A percentile compares a stretch with the other conserved stretches of the same genome.
Evolutionary conservation across 2,329 filamentous ascomycete species (phyloP).

Genomic region (Aspergillus sp.): DNA sequence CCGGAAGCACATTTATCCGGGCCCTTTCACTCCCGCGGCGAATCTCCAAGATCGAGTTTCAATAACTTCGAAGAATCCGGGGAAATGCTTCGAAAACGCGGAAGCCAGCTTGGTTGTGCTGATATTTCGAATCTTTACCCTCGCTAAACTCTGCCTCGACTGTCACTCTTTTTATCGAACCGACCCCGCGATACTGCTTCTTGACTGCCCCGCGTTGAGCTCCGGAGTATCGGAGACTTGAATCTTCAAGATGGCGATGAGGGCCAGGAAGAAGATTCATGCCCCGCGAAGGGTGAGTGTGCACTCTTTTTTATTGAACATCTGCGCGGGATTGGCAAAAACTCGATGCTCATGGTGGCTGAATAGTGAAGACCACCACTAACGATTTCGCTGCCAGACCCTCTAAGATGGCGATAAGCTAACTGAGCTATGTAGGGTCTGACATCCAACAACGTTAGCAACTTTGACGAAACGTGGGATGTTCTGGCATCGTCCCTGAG

Average conservation of each 20-base stretch:
- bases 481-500: conserved; percentile 67
- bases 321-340: not conserved
- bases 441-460: conserved; percentile 52
- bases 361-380: not conserved
- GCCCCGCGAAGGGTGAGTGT: conserved; percentile 59
- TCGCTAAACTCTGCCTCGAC: not conserved
- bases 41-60: conserved; percentile 2
- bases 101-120: not conserved
- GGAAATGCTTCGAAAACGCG: not conserved
- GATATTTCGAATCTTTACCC: not conserved
- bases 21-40: conserved; percentile 16
- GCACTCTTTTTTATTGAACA: not conserved
- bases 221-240: not conserved
- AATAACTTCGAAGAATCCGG: not conserved
- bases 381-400: conserved; percentile 4
- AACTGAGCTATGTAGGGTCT: conserved; percentile 44
- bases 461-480: conserved; percentile 82
- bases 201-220: conserved; percentile 9
- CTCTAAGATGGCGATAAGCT: conserved; percentile 7
- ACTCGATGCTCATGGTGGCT: not conserved
- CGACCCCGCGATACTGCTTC: conserved; percentile 1
- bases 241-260: conserved; percentile 42
- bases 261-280: conserved; percentile 57
- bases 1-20: conserved; percentile 23
- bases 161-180: not conserved